A percentile compares a stretch with the other conserved stretches of the same genome.
Evolutionary conservation across 2,329 filamentous ascomycete species (phyloP).

Genomic region (Akanthomyces uredinophilus): DNA sequence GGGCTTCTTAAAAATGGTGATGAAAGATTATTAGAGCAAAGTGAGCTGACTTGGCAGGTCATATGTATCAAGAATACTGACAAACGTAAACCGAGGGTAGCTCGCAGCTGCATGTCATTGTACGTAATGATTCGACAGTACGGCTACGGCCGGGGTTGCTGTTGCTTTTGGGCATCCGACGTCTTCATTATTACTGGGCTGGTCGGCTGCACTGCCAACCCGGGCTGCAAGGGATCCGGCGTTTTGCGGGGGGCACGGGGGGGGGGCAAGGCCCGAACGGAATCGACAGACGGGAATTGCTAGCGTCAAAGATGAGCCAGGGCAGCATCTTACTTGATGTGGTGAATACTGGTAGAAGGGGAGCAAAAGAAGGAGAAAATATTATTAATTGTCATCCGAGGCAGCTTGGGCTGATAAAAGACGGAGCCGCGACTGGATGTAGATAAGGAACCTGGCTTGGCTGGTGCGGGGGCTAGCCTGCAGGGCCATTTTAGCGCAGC

Average conservation of each 20-base stretch:
- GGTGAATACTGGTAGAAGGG: too few relatives aligned
- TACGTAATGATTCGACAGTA: not conserved
- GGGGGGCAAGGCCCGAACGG: not conserved
- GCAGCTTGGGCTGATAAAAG: slow-evolving; percentile 2
- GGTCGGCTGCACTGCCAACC: too few relatives aligned
- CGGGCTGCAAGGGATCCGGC: not conserved
- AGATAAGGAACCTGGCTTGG: slow-evolving; percentile 6
- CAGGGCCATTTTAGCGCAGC: not conserved
- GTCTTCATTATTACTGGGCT: too few relatives aligned
- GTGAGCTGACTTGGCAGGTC: too few relatives aligned
- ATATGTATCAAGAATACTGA: not conserved
- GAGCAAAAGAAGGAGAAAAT: too few relatives aligned
- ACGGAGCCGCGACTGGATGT: slow-evolving; percentile 1
- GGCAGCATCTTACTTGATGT: not conserved
- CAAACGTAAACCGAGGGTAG: not conserved
- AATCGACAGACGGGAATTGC: not conserved
- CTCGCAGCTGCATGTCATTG: not conserved
- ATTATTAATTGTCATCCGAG: not conserved
- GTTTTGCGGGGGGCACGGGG: not conserved
- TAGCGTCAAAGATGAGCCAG: too few relatives aligned
- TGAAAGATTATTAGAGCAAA: too few relatives aligned
- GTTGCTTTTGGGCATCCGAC: too few relatives aligned
- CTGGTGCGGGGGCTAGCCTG: not conserved
- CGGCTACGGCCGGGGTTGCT: not conserved
- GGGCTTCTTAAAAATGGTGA: not conserved